These are phyloP conservation scores for Citrus sinensis DNA, from an alignment of 345 rosid genomes.

Conservation along the genomic window DVS_A1.0 CM039167.1:448501-449000, in stretches of 20 bases:
- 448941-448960: background rate
- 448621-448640: background rate
- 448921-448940: too few species aligned
- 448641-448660: background rate
- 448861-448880: background rate
- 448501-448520: slow-evolving; percentile 19
- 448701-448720: background rate
- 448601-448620: background rate
- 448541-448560: slow-evolving; percentile 14
- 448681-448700: too few species aligned
- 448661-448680: too few species aligned
- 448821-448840: background rate
- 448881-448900: background rate
- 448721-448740: too few species aligned
- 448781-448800: background rate
- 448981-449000: too few species aligned
- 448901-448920: too few species aligned
- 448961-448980: background rate
- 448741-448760: too few species aligned
- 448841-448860: background rate
- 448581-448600: slow-evolving; percentile 11
- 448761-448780: background rate
- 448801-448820: background rate
- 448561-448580: slow-evolving; percentile 40
- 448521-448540: background rate